Conservation (phyloP, 2,329 filamentous ascomycete species). For the Fusarium torreyae region DNA sequence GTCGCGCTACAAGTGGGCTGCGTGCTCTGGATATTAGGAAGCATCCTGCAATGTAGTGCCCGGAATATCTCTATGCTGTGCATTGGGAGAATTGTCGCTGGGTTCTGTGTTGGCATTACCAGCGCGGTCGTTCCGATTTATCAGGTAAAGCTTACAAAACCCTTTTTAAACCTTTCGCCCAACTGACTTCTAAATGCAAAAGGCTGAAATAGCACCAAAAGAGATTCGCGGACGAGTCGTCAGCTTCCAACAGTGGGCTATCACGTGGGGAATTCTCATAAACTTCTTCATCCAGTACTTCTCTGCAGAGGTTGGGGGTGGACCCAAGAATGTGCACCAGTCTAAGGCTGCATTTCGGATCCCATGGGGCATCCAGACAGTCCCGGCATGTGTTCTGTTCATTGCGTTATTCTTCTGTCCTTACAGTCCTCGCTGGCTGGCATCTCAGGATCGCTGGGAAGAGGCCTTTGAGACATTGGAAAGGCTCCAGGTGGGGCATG, state of each 20-base stretch:
- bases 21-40: conserved; percentile 66
- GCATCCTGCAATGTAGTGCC: conserved; percentile 71
- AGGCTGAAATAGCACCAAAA: conserved; percentile 73
- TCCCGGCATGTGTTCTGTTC: conserved; percentile 68
- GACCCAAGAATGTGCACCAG: conserved; percentile 66
- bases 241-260: conserved; percentile 76
- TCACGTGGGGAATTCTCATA: conserved; percentile 78
- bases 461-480: conserved; percentile 73
- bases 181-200: neutral
- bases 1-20: conserved; percentile 65
- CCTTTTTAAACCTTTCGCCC: neutral
- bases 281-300: conserved; percentile 78
- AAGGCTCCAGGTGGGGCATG: conserved; percentile 70
- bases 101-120: conserved; percentile 81
- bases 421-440: conserved; percentile 79
- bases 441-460: conserved; percentile 76
- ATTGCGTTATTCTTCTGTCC: conserved; percentile 73
- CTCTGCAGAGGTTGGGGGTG: conserved; percentile 66
- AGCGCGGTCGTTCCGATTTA: conserved; percentile 81
- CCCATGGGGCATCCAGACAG: conserved; percentile 72
- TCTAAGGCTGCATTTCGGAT: conserved; percentile 70
- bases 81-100: conserved; percentile 79
- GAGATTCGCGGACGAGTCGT: conserved; percentile 73
- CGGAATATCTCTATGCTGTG: conserved; percentile 80
- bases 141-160: conserved; percentile 55